Base-by-base conservation (phyloP, 768 basidiomycete species). In the Xanthoconium stramineum region DNA sequence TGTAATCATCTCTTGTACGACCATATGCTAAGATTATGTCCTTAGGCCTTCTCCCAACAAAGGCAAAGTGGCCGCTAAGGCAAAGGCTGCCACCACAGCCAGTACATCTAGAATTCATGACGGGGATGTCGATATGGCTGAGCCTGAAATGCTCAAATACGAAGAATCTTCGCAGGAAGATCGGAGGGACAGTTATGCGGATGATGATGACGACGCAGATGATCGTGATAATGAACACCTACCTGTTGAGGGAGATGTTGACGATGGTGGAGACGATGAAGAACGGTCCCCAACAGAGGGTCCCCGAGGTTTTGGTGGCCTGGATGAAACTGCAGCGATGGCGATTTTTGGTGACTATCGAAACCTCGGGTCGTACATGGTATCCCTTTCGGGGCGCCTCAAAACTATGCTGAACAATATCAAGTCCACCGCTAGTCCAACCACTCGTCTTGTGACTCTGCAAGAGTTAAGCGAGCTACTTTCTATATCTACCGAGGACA, bases 401-500 rank as follows among this genome's bases (percentile, higher is more conserved):
- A 95, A 94, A 80, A 86, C 83, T 7, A 89, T 96, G 82, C 78
- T 97, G 57, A 88, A 81, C 72, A 91, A 91, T 71, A 91, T 96
- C 83, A 89, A 90, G 73, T 68, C 83, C 24, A 85, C 86, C 30
- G 89, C 91, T 33, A 91, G 91, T 68, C 86, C 91, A 12, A 91
- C 89, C 0, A 89, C 86, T 39, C 88, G 94, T 47, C 83, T 98
- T 30, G 75, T 93, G 43, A 94, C 95, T 6, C 76, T 99, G 30
- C 94, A 98, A 68, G 96, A 99, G 66, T 81, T 97, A 50, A 94
- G 91, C 74, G 96, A 98, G 69, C 72, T 98, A 35, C 83, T 99
- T 53, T 91, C 91, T 58, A 95, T 98, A 75, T 93, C 92, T 72
- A 98, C 94, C 3, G 96, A 98, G 74, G 97, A 99, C 69, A 98